phyloP scores from a whole-genome alignment of 2,329 filamentous ascomycete genomes.

The Amphichorda felina region DNA sequence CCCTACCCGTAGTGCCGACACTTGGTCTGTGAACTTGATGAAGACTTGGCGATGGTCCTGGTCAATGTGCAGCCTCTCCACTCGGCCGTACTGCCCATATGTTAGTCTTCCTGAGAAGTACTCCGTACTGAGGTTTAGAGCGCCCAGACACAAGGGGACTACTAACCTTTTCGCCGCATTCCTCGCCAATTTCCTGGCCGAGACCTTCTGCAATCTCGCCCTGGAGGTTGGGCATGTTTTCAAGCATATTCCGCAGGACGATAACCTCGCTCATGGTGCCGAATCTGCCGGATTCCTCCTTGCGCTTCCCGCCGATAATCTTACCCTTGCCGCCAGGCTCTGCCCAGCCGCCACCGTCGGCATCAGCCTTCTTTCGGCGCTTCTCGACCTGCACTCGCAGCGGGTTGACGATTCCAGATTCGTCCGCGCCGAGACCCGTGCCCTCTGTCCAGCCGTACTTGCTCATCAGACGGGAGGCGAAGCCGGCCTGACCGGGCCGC shows the following conservation, averaged over 20 bases:
- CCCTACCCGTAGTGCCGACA: slow-evolving; percentile 73
- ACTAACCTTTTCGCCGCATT: slow-evolving; percentile 67
- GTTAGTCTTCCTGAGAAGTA: not conserved
- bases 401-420: slow-evolving; percentile 74
- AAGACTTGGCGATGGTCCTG: slow-evolving; percentile 60
- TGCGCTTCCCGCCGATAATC: slow-evolving; percentile 50
- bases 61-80: slow-evolving; percentile 70
- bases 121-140: too few relatives aligned
- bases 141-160: too few relatives aligned
- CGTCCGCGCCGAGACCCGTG: slow-evolving; percentile 71
- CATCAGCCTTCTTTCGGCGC: slow-evolving; percentile 65
- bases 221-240: slow-evolving; percentile 65
- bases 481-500: slow-evolving; percentile 70
- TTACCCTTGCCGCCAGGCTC: slow-evolving; percentile 59
- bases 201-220: slow-evolving; percentile 66
- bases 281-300: slow-evolving; percentile 42
- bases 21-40: slow-evolving; percentile 79
- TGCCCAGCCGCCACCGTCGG: slow-evolving; percentile 67
- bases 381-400: slow-evolving; percentile 79
- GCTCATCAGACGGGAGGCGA: slow-evolving; percentile 77
- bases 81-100: slow-evolving; percentile 56
- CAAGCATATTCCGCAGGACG: slow-evolving; percentile 73
- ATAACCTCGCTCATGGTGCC: slow-evolving; percentile 73
- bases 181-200: slow-evolving; percentile 90
- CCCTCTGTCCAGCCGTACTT: slow-evolving; percentile 94